Evolutionary conservation across 768 basidiomycete species (phyloP).

Genomic region (Fomitopsis serialis): DNA sequence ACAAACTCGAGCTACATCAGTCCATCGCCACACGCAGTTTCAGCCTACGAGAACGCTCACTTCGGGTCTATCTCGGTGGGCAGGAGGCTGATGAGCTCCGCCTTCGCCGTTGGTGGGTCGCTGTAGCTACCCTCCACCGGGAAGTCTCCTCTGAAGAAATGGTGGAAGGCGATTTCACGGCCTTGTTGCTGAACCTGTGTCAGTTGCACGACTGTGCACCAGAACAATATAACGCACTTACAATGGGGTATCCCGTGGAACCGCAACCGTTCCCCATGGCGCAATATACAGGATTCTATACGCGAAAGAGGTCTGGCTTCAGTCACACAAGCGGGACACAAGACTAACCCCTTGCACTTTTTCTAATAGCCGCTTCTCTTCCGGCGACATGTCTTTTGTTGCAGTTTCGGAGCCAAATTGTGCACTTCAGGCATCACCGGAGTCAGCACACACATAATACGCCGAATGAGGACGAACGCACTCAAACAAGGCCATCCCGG

Average conservation of each 20-base stretch:
- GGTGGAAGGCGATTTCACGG: constrained; percentile 19
- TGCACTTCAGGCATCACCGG: background rate
- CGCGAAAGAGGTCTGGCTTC: background rate
- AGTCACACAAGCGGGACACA: background rate
- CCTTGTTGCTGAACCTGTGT: constrained; percentile 4
- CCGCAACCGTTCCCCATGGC: constrained; percentile 9
- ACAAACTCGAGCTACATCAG: background rate
- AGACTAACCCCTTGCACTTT: background rate
- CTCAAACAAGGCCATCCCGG: constrained; percentile 23
- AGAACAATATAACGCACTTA: background rate
- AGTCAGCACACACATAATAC: background rate
- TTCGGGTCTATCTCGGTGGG: background rate
- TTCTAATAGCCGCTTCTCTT: background rate
- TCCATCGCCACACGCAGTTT: background rate
- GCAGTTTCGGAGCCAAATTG: background rate
- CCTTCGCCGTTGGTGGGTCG: background rate
- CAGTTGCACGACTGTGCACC: background rate
- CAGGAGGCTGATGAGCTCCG: background rate
- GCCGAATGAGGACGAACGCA: constrained; percentile 10
- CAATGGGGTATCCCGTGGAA: constrained; percentile 6
- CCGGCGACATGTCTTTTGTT: background rate
- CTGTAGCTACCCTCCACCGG: constrained; percentile 8
- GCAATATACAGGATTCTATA: background rate
- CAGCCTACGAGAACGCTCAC: background rate
- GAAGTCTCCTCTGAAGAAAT: constrained; percentile 12